Base-by-base conservation (phyloP, 805 yeast species). In the Ogataea methanolica region DNA sequence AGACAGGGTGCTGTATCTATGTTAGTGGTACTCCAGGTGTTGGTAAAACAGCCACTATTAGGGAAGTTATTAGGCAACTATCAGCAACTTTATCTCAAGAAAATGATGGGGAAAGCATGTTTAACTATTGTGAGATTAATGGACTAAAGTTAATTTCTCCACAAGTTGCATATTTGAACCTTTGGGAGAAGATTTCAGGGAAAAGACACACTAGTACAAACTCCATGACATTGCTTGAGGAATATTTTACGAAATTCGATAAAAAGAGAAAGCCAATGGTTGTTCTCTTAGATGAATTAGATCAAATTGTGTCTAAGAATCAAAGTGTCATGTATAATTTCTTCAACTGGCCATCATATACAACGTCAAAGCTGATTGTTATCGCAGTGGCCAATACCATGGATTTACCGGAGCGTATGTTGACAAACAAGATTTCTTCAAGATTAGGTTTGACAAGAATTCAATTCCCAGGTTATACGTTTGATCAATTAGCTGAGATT, bases 1-100 rank as follows among this genome's bases (percentile, higher is more conserved):
- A 79, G 38, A 76, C 85, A 1, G 97, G 98, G 0, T 78, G 91
- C 7, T 88, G 96, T 54, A 67, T 94, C 6, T 94, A 91, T 61
- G 82, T 94, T 11, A 88, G 96, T 65, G 99, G 99, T 4, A 89
- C 97, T 0, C 99, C 99, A 0, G 99, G 99, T 8, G 92, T 95
- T 2, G 99, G 99, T 12, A 94, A 94, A 62, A 92, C 99, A 0
- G 94, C 96, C 4, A 92, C 98, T 0, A 82, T 92, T 2, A 70
- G 96, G 46, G 96, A 90, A 59, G 97, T 87, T 0, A 76, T 94
- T 23, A 75, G 80, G 33, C 89, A 85, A 57, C 66, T 94, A 34
- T 74, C 76, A 39, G 36, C 53, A 41, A 36, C 54, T 42, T 37
- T 60, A 39, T 50, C 57, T 7, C 45, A 46, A n/a, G 58, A 58